These are phyloP conservation scores for Podospora pseudoanserina DNA, from an alignment of 495 filamentous ascomycete genomes.

Conservation along the genomic window DNA sequence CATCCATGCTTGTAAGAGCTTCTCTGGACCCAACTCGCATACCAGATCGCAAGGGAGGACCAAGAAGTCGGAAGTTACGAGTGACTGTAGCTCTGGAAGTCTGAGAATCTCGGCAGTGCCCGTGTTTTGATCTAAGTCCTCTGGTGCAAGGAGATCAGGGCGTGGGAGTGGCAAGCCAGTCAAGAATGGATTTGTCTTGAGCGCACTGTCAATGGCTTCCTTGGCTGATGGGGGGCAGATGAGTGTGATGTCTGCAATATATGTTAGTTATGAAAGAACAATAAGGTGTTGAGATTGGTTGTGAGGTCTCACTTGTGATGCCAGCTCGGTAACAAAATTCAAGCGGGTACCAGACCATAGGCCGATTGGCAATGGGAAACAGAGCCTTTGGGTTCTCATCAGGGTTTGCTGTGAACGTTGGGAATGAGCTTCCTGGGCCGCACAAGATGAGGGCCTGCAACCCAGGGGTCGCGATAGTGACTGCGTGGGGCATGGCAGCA, in stretches of 20 bases:
- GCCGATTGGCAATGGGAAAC: slow-evolving; percentile 86
- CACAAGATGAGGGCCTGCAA: slow-evolving; percentile 94
- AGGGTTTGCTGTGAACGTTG: slow-evolving; percentile 85
- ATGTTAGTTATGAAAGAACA: slow-evolving; percentile 8
- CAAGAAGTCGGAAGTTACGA: slow-evolving; percentile 79
- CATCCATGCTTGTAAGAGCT: slow-evolving; percentile 89
- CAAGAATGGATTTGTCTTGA: slow-evolving; percentile 81
- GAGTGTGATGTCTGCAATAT: slow-evolving; percentile 66
- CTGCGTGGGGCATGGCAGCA: slow-evolving; percentile 21
- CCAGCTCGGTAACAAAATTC: slow-evolving; percentile 87
- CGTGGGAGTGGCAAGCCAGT: slow-evolving; percentile 74
- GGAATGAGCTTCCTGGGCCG: slow-evolving; percentile 83
- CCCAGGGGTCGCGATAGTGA: slow-evolving; percentile 32
- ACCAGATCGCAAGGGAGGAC: slow-evolving; percentile 92
- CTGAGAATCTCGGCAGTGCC: slow-evolving; percentile 90
- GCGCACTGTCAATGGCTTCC: slow-evolving; percentile 67
- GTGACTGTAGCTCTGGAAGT: slow-evolving; percentile 63
- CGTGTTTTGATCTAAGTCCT: slow-evolving; percentile 67
- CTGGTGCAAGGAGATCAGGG: slow-evolving; percentile 70
- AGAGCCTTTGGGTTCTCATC: slow-evolving; percentile 89
- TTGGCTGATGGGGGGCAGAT: slow-evolving; percentile 74
- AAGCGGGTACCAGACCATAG: slow-evolving; percentile 93
- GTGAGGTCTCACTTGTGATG: slow-evolving; percentile 59
- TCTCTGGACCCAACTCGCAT: slow-evolving; percentile 80
- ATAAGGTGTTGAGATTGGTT: not conserved